These are phyloP conservation scores for Dichotomocladium elegans DNA, from an alignment of 371 early-diverging fungal genomes.

Conservation along the genomic window DNA sequence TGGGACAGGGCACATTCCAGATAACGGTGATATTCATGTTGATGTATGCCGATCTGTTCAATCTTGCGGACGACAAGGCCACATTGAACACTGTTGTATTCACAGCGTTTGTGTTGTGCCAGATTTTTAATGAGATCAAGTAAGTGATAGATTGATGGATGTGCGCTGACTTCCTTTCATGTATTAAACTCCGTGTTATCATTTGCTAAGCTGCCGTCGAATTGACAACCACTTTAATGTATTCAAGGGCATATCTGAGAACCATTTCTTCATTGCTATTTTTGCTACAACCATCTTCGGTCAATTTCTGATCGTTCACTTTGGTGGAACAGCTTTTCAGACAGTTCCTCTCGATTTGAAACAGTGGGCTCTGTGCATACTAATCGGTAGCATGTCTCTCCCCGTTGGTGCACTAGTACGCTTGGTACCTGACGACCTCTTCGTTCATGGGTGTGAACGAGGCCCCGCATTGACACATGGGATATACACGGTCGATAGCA, in stretches of 20 bases:
- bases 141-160: slow-evolving; percentile 13
- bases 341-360: slow-evolving; percentile 39
- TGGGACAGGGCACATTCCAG: slow-evolving; percentile 59
- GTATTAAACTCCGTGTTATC: background rate
- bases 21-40: slow-evolving; percentile 48
- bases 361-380: slow-evolving; percentile 69
- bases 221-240: slow-evolving; percentile 64
- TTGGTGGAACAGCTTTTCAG: slow-evolving; percentile 62
- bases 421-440: slow-evolving; percentile 50
- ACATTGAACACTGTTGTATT: slow-evolving; percentile 64
- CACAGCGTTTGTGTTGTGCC: slow-evolving; percentile 77
- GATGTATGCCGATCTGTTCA: slow-evolving; percentile 43
- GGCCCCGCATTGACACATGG: no score
- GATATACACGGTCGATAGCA: no score
- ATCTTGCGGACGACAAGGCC: slow-evolving; percentile 16
- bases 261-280: slow-evolving; percentile 59
- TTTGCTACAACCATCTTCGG: slow-evolving; percentile 50
- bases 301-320: slow-evolving; percentile 60
- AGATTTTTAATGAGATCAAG: slow-evolving; percentile 76
- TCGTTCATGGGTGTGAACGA: no score
- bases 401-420: slow-evolving; percentile 72
- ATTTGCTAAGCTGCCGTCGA: slow-evolving; percentile 62
- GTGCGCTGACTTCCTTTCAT: background rate
- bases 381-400: slow-evolving; percentile 63
- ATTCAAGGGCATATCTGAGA: slow-evolving; percentile 50